phyloP scores from a whole-genome alignment of 1,139 yeast genomes.

The Taphrina betulina region DNA sequence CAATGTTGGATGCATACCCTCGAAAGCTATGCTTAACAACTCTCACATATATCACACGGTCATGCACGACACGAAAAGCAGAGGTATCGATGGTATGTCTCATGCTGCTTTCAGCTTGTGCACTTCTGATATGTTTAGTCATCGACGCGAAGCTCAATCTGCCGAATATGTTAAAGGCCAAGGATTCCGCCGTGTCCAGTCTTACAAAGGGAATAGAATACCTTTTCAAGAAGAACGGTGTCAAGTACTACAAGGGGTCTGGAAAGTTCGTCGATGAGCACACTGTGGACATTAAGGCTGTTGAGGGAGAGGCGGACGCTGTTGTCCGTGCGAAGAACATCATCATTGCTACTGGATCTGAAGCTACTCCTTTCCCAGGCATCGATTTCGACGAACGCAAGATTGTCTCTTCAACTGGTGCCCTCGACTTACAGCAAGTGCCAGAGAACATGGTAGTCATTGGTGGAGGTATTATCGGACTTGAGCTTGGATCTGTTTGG shows the following conservation, averaged over 20 bases:
- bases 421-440: slow-evolving; percentile 74
- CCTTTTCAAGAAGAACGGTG: slow-evolving; percentile 93
- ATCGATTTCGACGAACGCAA: slow-evolving; percentile 94
- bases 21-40: slow-evolving; percentile 92
- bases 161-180: slow-evolving; percentile 80
- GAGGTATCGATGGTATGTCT: slow-evolving; percentile 73
- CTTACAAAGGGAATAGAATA: slow-evolving; percentile 91
- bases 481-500: slow-evolving; percentile 99
- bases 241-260: slow-evolving; percentile 87
- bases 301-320: slow-evolving; percentile 75
- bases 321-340: slow-evolving; percentile 75
- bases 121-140: slow-evolving; percentile 30
- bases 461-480: slow-evolving; percentile 99
- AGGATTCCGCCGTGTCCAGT: slow-evolving; percentile 83
- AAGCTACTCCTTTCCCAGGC: slow-evolving; percentile 98
- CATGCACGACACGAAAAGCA: slow-evolving; percentile 72
- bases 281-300: slow-evolving; percentile 74
- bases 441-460: slow-evolving; percentile 91
- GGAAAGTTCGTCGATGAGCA: slow-evolving; percentile 86
- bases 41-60: slow-evolving; percentile 90
- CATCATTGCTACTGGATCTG: slow-evolving; percentile 97
- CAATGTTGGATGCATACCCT: slow-evolving; percentile 98
- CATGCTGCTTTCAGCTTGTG: background rate
- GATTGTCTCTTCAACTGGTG: slow-evolving; percentile 95
- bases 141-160: slow-evolving; percentile 74